phyloP scores from a whole-genome alignment of 1,284 basidiomycete genomes.

The Retiboletus flavoniger region DNA sequence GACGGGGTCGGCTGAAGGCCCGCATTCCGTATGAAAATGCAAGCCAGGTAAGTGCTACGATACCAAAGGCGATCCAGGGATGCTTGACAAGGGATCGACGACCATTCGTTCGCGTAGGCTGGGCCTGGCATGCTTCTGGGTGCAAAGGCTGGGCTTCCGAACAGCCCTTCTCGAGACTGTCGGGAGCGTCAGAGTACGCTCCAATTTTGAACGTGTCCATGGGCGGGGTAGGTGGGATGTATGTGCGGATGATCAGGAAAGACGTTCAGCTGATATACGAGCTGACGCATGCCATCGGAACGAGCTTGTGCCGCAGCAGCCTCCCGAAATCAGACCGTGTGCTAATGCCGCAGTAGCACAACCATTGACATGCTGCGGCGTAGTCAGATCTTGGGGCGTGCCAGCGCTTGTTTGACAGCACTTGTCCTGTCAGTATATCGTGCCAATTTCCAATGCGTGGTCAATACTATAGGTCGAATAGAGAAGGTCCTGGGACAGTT shows the following conservation, averaged over 20 bases:
- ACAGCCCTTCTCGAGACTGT: slow-evolving; percentile 24
- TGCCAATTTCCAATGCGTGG: too few relatives aligned
- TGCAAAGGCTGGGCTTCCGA: not conserved
- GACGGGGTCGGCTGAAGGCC: not conserved
- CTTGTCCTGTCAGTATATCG: too few relatives aligned
- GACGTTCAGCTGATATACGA: slow-evolving; percentile 1
- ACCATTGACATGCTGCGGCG: not conserved
- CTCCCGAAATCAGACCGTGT: not conserved
- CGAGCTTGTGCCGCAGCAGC: not conserved
- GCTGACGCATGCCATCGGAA: not conserved
- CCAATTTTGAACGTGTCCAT: slow-evolving; percentile 20
- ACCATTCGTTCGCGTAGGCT: not conserved
- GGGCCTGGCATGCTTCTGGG: not conserved
- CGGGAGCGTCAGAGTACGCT: slow-evolving; percentile 3
- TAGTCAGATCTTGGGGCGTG: too few relatives aligned
- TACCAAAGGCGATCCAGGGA: slow-evolving; percentile 7
- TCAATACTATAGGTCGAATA: too few relatives aligned
- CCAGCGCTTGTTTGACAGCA: too few relatives aligned
- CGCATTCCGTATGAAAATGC: slow-evolving; percentile 7
- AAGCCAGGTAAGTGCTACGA: slow-evolving; percentile 16
- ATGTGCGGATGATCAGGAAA: not conserved
- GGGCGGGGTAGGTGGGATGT: not conserved
- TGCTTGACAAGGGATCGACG: slow-evolving; percentile 10
- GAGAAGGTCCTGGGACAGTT: too few relatives aligned
- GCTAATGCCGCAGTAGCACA: not conserved